phyloP scores from a whole-genome alignment of 2,329 filamentous ascomycete species.

The Microdochium trichocladiopsis region DNA sequence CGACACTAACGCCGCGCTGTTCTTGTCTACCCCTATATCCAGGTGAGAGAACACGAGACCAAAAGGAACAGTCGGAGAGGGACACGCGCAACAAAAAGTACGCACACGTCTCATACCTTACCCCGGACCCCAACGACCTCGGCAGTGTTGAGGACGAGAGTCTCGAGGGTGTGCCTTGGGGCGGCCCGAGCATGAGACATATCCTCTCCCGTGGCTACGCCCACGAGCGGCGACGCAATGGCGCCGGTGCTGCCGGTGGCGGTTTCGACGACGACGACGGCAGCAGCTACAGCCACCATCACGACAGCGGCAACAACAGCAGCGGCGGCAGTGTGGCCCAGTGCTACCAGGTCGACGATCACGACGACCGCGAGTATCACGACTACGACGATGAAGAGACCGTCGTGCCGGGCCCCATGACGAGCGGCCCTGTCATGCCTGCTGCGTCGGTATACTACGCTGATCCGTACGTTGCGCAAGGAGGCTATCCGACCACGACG shows the following conservation, averaged over 20 bases:
- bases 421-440: neutral
- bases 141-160: conserved; percentile 35
- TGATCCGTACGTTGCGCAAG: neutral
- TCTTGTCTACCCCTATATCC: neutral
- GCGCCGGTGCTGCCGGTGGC: neutral
- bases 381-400: neutral
- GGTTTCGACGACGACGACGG: neutral
- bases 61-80: conserved; percentile 58
- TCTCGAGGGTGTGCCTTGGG: conserved; percentile 65
- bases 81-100: conserved; percentile 56
- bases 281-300: conserved; percentile 1
- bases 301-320: neutral
- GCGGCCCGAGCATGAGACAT: conserved; percentile 55
- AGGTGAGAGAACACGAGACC: conserved; percentile 66
- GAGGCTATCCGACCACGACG: neutral
- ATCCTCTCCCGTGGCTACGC: conserved; percentile 45
- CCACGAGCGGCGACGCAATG: conserved; percentile 16
- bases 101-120: conserved; percentile 57
- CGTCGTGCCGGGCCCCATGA: neutral
- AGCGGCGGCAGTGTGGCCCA: conserved; percentile 1
- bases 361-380: neutral
- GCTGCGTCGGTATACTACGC: neutral
- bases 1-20: too few relatives aligned
- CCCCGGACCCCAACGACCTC: conserved; percentile 51
- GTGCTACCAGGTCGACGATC: conserved; percentile 1